Percentiles rank a stretch among this genome's conserved stretches.
Evolutionary conservation across 371 early-diverging fungal genomes (phyloP).

Genomic region (Mortierella sp.): DNA sequence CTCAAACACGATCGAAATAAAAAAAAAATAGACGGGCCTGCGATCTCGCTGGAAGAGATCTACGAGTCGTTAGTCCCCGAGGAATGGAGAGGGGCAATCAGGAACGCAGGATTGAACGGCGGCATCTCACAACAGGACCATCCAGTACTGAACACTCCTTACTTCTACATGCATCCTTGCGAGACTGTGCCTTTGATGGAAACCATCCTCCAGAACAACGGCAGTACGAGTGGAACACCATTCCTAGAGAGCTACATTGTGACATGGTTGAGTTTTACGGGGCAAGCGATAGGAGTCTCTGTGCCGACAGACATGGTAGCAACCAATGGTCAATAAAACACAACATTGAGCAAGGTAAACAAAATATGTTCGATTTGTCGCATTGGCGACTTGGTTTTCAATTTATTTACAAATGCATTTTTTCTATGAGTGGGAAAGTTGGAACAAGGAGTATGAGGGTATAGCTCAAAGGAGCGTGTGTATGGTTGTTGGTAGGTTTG

Average conservation of each 20-base stretch:
- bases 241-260: slow-evolving; percentile 34
- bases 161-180: slow-evolving; percentile 80
- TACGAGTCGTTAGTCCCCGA: slow-evolving; percentile 62
- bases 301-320: slow-evolving; percentile 11
- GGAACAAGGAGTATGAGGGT: background rate
- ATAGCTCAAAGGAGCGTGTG: background rate
- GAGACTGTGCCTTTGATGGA: slow-evolving; percentile 74
- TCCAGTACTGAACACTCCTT: slow-evolving; percentile 71
- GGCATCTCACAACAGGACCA: slow-evolving; percentile 72
- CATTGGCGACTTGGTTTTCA: background rate
- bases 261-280: slow-evolving; percentile 52
- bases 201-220: slow-evolving; percentile 42
- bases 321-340: background rate
- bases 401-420: slow-evolving; percentile 21
- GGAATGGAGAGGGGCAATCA: slow-evolving; percentile 47
- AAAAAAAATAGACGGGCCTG: slow-evolving; percentile 57
- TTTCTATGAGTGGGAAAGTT: background rate
- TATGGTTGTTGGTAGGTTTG: background rate
- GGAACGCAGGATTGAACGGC: slow-evolving; percentile 51
- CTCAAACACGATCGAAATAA: too few species aligned
- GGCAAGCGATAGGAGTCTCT: slow-evolving; percentile 47
- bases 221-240: background rate
- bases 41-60: slow-evolving; percentile 63
- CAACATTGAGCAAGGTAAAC: background rate
- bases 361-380: background rate